Conservation (phyloP, 2,329 filamentous ascomycete genomes). For the Ilyonectria sp. region DNA sequence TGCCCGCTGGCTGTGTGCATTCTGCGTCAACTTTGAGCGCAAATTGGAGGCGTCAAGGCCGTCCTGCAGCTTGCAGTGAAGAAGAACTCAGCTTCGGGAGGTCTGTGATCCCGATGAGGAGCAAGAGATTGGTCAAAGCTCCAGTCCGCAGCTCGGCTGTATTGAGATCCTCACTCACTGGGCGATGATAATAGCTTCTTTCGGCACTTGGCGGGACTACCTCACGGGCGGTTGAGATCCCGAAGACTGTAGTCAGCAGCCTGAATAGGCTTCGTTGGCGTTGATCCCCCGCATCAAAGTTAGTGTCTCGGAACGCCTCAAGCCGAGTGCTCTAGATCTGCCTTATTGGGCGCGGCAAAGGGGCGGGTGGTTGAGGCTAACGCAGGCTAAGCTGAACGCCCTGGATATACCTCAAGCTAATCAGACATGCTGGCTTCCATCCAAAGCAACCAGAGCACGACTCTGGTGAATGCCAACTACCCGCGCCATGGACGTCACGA, state of each 20-base stretch:
- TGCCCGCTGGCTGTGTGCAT: not conserved
- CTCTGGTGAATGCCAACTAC: not conserved
- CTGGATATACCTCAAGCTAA: slow-evolving; percentile 9
- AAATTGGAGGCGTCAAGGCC: not conserved
- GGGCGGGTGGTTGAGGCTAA: slow-evolving; percentile 16
- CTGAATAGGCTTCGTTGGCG: not conserved
- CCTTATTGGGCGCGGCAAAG: slow-evolving; percentile 7
- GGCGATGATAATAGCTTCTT: not conserved
- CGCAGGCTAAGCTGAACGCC: not conserved
- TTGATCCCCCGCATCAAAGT: slow-evolving; percentile 6
- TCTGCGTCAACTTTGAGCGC: not conserved
- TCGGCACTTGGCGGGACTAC: slow-evolving; percentile 4
- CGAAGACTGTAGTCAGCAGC: not conserved
- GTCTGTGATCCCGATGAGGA: not conserved
- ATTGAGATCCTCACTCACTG: not conserved
- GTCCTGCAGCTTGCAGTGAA: not conserved
- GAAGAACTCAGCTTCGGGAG: not conserved
- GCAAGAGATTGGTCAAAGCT: not conserved
- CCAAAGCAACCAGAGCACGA: not conserved
- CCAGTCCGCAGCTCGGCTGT: not conserved
- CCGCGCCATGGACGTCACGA: slow-evolving; percentile 11
- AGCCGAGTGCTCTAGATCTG: slow-evolving; percentile 1
- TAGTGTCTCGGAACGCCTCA: slow-evolving; percentile 17
- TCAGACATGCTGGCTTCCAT: slow-evolving; percentile 7
- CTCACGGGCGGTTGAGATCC: slow-evolving; percentile 7